Percentiles rank a stretch among this genome's conserved stretches.
These are phyloP conservation scores for Solanum sejunctum DNA, from an alignment of 257 asterid species.

Conservation along the genomic window DNA sequence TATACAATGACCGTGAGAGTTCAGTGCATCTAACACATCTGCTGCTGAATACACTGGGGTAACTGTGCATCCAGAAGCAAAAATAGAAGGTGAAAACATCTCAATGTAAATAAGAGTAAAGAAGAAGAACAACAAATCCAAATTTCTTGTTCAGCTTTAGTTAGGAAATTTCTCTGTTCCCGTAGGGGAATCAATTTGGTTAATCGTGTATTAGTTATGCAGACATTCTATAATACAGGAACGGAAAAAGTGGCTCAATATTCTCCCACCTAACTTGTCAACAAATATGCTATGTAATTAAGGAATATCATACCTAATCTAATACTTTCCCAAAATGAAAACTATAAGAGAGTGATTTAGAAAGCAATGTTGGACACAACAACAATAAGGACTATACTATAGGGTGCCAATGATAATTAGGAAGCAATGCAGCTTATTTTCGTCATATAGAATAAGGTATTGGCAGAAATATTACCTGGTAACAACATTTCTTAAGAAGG, in stretches of 20 bases:
- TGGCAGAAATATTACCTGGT: slow-evolving; percentile 24
- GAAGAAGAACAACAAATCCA: not conserved
- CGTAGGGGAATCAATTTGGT: not conserved
- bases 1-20: slow-evolving; percentile 28
- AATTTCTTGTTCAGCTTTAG: not conserved
- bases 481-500: slow-evolving; percentile 41
- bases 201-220: not conserved
- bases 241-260: not conserved
- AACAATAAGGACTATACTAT: not conserved
- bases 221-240: not conserved
- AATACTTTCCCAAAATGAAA: not conserved
- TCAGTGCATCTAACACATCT: slow-evolving; percentile 28
- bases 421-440: not conserved
- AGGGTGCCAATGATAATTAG: not conserved
- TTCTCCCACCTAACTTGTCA: not conserved
- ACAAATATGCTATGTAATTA: not conserved
- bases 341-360: not conserved
- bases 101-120: not conserved
- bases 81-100: not conserved
- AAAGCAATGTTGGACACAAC: not conserved
- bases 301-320: not conserved
- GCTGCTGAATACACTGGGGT: slow-evolving; percentile 34
- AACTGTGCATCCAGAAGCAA: slow-evolving; percentile 23
- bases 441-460: not conserved
- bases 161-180: not conserved